Percentiles rank a stretch among this genome's conserved stretches.
These are phyloP conservation scores for Gentiana dahurica DNA, from an alignment of 257 asterid species.

Conservation along the genomic window DNA sequence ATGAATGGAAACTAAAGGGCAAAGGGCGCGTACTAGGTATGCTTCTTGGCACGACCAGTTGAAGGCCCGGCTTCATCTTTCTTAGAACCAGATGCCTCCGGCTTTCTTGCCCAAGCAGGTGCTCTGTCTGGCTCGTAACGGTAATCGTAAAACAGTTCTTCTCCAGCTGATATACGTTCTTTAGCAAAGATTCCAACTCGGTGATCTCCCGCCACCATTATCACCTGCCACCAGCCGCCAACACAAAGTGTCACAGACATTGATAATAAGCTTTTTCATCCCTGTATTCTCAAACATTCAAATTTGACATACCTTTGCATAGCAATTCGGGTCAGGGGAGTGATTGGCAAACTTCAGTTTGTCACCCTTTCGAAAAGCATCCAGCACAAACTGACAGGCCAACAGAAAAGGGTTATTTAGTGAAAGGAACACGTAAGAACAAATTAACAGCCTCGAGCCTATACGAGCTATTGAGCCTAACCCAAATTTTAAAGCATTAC, in stretches of 20 bases:
- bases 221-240: slow-evolving; percentile 47
- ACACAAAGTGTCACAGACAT: background rate
- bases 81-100: slow-evolving; percentile 52
- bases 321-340: slow-evolving; percentile 91
- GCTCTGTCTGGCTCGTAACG: slow-evolving; percentile 74
- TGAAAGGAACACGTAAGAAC: no score
- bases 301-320: slow-evolving; percentile 52
- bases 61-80: slow-evolving; percentile 29
- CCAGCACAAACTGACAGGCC: slow-evolving; percentile 67
- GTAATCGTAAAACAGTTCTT: slow-evolving; percentile 84
- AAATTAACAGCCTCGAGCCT: no score
- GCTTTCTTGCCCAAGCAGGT: slow-evolving; percentile 92
- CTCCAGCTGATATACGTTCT: slow-evolving; percentile 71
- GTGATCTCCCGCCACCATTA: slow-evolving; percentile 91
- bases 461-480: no score
- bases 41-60: slow-evolving; percentile 30
- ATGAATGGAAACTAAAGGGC: background rate
- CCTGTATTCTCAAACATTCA: background rate
- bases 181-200: slow-evolving; percentile 87
- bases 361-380: slow-evolving; percentile 84
- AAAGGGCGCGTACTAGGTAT: slow-evolving; percentile 12
- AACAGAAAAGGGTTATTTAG: no score
- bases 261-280: background rate
- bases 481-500: no score
- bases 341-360: slow-evolving; percentile 91